These are phyloP conservation scores for Dictyostelium firmibasis DNA, from an alignment of 78 protist species.

Conservation along the genomic window DNA sequence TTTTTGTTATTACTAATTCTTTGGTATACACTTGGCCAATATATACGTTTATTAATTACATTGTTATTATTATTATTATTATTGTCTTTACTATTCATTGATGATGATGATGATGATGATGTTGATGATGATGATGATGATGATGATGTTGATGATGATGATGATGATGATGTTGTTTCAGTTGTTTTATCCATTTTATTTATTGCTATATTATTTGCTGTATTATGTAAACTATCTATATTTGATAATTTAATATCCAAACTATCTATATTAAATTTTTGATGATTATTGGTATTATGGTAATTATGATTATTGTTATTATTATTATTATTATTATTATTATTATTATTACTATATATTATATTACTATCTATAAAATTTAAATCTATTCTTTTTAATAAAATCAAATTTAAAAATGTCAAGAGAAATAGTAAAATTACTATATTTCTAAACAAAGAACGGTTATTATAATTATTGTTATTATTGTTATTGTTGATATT, in stretches of 20 bases:
- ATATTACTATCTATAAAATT: not conserved
- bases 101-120: not conserved
- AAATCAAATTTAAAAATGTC: not conserved
- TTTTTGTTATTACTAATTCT: not conserved
- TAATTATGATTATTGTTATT: not conserved
- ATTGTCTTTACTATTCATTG: not conserved
- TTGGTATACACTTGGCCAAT: conserved; percentile 16
- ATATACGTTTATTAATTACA: not conserved
- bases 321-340: not conserved
- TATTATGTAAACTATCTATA: not conserved
- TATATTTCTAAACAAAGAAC: not conserved
- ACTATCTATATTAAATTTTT: not conserved
- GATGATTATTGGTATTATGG: not conserved
- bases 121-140: not conserved
- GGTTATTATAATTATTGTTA: not conserved
- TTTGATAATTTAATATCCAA: not conserved
- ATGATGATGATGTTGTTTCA: not conserved
- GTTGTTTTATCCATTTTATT: not conserved
- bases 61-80: not conserved
- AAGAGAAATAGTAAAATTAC: not conserved
- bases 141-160: not conserved
- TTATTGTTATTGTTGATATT: not conserved
- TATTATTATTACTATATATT: not conserved
- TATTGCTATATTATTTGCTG: not conserved
- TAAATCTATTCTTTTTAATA: conserved; percentile 17